A percentile compares a stretch with the other conserved stretches of the same genome.
Conservation (phyloP, 1,284 basidiomycete genomes). For the Anthracocystis walkeri region DNA sequence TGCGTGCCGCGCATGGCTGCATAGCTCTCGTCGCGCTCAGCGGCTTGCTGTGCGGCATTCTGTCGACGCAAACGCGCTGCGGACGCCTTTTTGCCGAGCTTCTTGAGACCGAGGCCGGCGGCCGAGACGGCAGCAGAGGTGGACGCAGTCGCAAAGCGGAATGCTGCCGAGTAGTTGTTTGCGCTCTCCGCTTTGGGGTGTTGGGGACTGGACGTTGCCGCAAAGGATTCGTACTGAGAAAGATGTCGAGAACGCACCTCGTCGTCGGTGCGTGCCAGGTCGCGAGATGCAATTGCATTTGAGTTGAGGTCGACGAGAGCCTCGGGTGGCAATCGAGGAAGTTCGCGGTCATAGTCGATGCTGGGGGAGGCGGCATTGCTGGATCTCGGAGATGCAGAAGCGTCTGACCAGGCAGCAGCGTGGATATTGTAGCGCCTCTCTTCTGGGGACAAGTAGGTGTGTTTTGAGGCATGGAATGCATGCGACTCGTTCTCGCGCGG, state of each 20-base stretch:
- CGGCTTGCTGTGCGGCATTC: conserved; percentile 23
- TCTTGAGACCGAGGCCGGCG: conserved; percentile 49
- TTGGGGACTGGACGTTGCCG: neutral
- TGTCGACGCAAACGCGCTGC: conserved; percentile 43
- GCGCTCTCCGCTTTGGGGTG: conserved; percentile 4
- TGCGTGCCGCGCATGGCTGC: conserved; percentile 15
- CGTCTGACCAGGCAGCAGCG: conserved; percentile 24
- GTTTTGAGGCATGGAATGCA: conserved; percentile 13
- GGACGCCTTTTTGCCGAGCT: conserved; percentile 54
- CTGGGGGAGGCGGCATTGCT: conserved; percentile 28
- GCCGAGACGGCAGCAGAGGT: conserved; percentile 51
- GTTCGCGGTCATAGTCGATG: conserved; percentile 40
- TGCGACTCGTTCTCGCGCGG: conserved; percentile 10
- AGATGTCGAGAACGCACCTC: conserved; percentile 41
- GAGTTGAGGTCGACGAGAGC: conserved; percentile 23
- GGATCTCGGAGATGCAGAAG: conserved; percentile 24
- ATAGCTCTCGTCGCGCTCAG: conserved; percentile 32
- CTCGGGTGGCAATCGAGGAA: conserved; percentile 39
- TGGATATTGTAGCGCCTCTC: conserved; percentile 24
- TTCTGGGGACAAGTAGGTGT: conserved; percentile 30
- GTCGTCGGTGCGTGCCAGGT: conserved; percentile 21
- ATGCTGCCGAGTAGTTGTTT: conserved; percentile 25
- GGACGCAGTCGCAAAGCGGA: conserved; percentile 40
- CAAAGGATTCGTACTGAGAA: conserved; percentile 20
- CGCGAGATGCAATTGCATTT: conserved; percentile 16